phyloP scores from a whole-genome alignment of 495 filamentous ascomycete species.

The Penicillium riverlandense region DNA sequence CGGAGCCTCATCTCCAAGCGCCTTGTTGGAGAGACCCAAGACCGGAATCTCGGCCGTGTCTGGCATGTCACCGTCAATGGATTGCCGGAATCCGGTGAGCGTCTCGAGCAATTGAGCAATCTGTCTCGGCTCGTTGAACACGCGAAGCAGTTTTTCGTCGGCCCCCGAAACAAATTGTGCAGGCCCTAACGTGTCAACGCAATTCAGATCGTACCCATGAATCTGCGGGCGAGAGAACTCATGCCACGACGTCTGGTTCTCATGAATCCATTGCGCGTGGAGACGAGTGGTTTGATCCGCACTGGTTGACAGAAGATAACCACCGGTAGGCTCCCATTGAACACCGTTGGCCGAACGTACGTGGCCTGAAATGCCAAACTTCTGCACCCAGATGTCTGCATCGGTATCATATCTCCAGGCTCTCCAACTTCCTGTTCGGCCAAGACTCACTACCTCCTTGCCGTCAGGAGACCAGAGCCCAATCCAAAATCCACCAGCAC shows the following conservation, averaged over 20 bases:
- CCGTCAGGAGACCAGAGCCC: slow-evolving; percentile 86
- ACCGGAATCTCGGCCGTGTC: slow-evolving; percentile 92
- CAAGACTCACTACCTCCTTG: slow-evolving; percentile 65
- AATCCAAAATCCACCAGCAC: slow-evolving; percentile 92
- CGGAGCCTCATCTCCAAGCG: slow-evolving; percentile 49
- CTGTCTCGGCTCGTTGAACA: slow-evolving; percentile 84
- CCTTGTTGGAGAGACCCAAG: slow-evolving; percentile 94
- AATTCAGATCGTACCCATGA: slow-evolving; percentile 97
- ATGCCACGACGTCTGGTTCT: slow-evolving; percentile 64
- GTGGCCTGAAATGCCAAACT: slow-evolving; percentile 76
- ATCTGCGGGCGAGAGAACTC: slow-evolving; percentile 95
- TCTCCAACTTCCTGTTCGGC: slow-evolving; percentile 90
- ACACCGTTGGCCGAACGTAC: slow-evolving; percentile 70
- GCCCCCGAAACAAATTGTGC: slow-evolving; percentile 87
- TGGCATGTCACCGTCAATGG: slow-evolving; percentile 47
- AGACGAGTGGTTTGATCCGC: slow-evolving; percentile 93
- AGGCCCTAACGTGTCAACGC: slow-evolving; percentile 64
- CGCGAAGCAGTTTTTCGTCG: slow-evolving; percentile 92
- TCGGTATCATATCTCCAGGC: slow-evolving; percentile 56
- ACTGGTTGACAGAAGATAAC: slow-evolving; percentile 81
- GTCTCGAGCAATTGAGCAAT: slow-evolving; percentile 66
- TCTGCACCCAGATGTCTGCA: slow-evolving; percentile 65
- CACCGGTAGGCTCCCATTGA: slow-evolving; percentile 76
- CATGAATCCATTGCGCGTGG: slow-evolving; percentile 72
- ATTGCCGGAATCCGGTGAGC: slow-evolving; percentile 54